phyloP scores from a whole-genome alignment of 352 stramenopile genomes.

The Phytophthora lateralis region DNA sequence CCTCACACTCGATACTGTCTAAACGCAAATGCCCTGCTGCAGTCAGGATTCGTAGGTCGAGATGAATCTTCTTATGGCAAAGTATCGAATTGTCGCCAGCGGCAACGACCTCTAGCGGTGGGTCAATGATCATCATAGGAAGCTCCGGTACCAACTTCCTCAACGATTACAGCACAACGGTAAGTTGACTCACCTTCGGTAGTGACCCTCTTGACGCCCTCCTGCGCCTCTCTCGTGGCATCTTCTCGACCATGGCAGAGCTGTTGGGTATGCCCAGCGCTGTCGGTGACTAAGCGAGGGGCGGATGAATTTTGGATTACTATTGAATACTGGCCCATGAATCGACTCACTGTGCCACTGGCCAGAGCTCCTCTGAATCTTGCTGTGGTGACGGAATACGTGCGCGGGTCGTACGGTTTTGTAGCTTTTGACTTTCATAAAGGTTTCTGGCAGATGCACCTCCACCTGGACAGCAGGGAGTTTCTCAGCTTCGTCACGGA shows the following conservation, averaged over 20 bases:
- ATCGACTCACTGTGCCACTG: neutral
- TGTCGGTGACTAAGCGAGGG: neutral
- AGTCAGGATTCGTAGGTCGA: too few relatives aligned
- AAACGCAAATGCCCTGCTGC: slow-evolving; percentile 5
- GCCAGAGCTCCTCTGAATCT: neutral
- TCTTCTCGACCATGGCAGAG: slow-evolving; percentile 1
- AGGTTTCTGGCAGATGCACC: neutral
- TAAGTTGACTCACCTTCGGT: slow-evolving; percentile 1
- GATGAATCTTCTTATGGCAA: too few relatives aligned
- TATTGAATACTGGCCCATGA: neutral
- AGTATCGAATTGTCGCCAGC: too few relatives aligned
- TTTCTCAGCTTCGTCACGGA: slow-evolving; percentile 11
- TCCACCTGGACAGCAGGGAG: neutral
- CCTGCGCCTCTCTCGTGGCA: neutral
- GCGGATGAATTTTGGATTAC: neutral
- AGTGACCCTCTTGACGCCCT: slow-evolving; percentile 6
- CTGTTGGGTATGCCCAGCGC: neutral
- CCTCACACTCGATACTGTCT: slow-evolving; percentile 14
- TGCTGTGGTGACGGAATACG: neutral
- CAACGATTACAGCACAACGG: neutral
- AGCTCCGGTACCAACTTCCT: neutral
- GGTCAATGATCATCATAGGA: neutral
- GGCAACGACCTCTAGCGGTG: neutral
- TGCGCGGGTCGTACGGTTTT: neutral
- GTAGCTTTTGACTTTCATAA: neutral